These are phyloP conservation scores for Cucurbita pepo DNA, from an alignment of 306 rosid genomes.

Conservation along the genomic window DNA sequence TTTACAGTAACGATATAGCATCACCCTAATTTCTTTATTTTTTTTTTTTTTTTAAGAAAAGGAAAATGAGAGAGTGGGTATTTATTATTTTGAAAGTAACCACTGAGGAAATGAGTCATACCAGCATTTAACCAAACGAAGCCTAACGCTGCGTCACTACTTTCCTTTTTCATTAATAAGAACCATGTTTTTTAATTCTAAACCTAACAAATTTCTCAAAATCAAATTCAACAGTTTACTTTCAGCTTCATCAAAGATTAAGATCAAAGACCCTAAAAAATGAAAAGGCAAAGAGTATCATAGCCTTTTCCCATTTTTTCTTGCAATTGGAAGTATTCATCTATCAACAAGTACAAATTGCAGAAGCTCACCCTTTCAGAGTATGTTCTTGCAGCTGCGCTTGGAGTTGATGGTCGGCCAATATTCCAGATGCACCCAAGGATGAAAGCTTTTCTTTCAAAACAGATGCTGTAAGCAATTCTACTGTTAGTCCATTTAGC, in stretches of 20 bases:
- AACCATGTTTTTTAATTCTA: background rate
- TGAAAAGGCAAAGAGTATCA: background rate
- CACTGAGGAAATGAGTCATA: background rate
- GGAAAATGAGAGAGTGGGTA: background rate
- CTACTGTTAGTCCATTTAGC: constrained; percentile 22
- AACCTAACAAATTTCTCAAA: background rate
- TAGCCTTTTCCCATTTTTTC: background rate
- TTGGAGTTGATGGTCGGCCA: constrained; percentile 98
- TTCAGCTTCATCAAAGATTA: background rate
- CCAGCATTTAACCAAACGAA: background rate
- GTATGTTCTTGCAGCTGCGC: constrained; percentile 94
- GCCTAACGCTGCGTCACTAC: background rate
- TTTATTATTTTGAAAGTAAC: background rate
- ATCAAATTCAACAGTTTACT: background rate
- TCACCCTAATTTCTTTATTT: background rate
- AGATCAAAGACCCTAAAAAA: background rate
- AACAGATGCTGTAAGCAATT: constrained; percentile 63
- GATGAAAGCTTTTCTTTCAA: constrained; percentile 79
- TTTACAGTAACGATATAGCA: background rate
- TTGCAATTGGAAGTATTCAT: background rate
- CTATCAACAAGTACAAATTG: background rate
- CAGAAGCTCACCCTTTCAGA: constrained; percentile 57
- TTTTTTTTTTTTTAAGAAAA: background rate
- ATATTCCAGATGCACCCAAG: constrained; percentile 90
- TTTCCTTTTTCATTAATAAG: background rate